phyloP scores from a whole-genome alignment of 2,329 filamentous ascomycete genomes.

The Huntiella bhutanensis region DNA sequence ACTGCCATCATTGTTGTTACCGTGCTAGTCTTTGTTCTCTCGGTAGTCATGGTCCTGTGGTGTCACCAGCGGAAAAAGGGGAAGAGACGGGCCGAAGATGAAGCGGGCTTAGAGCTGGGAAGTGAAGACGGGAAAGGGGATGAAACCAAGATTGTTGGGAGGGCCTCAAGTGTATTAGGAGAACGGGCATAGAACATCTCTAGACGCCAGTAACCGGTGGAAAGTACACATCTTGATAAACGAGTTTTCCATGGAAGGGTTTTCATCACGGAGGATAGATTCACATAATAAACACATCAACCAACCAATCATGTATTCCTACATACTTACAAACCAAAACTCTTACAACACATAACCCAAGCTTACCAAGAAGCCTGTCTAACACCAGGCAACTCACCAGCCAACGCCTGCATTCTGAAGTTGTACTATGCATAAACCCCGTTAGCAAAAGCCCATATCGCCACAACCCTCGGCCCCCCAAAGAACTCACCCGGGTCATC shows the following conservation, averaged over 20 bases:
- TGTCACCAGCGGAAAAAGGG: conserved; percentile 10
- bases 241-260: too few relatives aligned
- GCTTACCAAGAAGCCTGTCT: conserved; percentile 88
- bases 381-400: conserved; percentile 73
- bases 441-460: background rate
- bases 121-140: background rate
- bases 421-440: conserved; percentile 43
- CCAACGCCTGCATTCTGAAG: conserved; percentile 78
- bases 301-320: too few relatives aligned
- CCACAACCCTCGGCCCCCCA: background rate
- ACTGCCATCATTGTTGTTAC: conserved; percentile 10
- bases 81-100: background rate
- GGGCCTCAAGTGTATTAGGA: too few relatives aligned
- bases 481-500: conserved; percentile 60
- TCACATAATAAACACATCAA: too few relatives aligned
- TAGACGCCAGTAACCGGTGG: too few relatives aligned
- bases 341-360: too few relatives aligned
- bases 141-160: too few relatives aligned
- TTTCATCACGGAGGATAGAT: too few relatives aligned
- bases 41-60: conserved; percentile 10
- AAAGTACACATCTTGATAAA: too few relatives aligned
- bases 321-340: too few relatives aligned
- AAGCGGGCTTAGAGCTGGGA: background rate
- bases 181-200: too few relatives aligned
- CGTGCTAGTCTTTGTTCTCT: conserved; percentile 7